These are phyloP conservation scores for Leptomonas pyrrhocoris DNA, from an alignment of 208 protist genomes.

Conservation along the genomic window DNA sequence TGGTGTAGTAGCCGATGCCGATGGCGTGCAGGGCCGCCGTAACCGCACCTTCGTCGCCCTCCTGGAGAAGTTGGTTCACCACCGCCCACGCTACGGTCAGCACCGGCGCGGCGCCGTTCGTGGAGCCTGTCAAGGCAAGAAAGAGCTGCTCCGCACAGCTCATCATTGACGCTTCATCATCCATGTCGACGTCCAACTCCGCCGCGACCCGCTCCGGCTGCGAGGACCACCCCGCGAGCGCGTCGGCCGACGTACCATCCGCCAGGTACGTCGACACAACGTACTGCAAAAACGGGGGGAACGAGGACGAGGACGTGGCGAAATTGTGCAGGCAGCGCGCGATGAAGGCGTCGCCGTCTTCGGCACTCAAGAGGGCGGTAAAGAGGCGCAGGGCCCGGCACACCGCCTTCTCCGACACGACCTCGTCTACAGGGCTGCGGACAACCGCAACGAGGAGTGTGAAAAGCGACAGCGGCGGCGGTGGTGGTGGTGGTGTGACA, in stretches of 20 bases:
- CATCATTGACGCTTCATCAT: constrained; percentile 51
- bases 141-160: constrained; percentile 76
- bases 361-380: constrained; percentile 38
- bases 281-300: constrained; percentile 39
- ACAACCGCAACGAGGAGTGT: constrained; percentile 36
- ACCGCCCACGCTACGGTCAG: constrained; percentile 54
- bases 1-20: constrained; percentile 85
- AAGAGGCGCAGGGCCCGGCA: constrained; percentile 66
- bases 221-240: constrained; percentile 48
- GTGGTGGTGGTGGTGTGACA: not conserved
- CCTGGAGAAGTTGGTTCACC: constrained; percentile 56
- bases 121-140: constrained; percentile 73
- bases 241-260: constrained; percentile 38
- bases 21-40: constrained; percentile 86
- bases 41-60: constrained; percentile 34
- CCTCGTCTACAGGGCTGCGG: constrained; percentile 33
- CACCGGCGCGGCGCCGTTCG: constrained; percentile 19
- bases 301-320: constrained; percentile 2
- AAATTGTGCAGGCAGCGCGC: constrained; percentile 28
- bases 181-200: constrained; percentile 57
- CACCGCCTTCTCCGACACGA: constrained; percentile 62
- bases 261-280: constrained; percentile 58
- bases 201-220: constrained; percentile 55
- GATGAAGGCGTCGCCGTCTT: constrained; percentile 63
- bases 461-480: constrained; percentile 20